Evolutionary conservation across 495 filamentous ascomycete species (phyloP).

Genomic region (Penicillium atrosanguineum): DNA sequence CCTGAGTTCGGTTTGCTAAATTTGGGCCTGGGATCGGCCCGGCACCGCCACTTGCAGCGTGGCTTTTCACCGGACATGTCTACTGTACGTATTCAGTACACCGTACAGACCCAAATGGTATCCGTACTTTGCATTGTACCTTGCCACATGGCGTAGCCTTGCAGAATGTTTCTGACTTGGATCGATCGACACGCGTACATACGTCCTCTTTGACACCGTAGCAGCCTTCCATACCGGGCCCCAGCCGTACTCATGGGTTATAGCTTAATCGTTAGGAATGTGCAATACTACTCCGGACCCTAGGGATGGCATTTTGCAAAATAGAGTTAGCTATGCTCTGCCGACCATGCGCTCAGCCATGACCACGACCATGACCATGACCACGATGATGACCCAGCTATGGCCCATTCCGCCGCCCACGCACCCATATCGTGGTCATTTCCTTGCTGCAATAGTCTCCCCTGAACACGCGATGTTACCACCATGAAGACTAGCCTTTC

Average conservation of each 20-base stretch:
- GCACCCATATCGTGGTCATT: constrained; percentile 9
- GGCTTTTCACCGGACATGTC: background rate
- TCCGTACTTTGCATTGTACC: background rate
- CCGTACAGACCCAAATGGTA: background rate
- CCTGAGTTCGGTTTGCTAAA: background rate
- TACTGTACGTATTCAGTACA: background rate
- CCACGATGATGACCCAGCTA: background rate
- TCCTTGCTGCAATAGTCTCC: constrained; percentile 21
- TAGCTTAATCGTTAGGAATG: constrained; percentile 5
- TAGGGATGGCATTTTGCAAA: background rate
- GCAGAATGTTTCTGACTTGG: constrained; percentile 25
- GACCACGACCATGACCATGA: background rate
- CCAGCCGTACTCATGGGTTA: background rate
- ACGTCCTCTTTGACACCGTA: constrained; percentile 25
- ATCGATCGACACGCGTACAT: constrained; percentile 19
- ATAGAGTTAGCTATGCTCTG: constrained; percentile 14
- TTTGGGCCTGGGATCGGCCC: background rate
- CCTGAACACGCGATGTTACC: constrained; percentile 6
- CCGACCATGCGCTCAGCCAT: background rate
- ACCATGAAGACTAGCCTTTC: background rate
- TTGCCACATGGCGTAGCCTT: constrained; percentile 32
- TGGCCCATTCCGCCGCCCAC: constrained; percentile 8
- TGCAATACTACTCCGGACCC: background rate
- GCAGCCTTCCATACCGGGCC: constrained; percentile 25
- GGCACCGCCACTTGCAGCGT: constrained; percentile 2